Evolutionary conservation across 805 yeast species (phyloP).

Genomic region (Helenozyma rhizophorensis): DNA sequence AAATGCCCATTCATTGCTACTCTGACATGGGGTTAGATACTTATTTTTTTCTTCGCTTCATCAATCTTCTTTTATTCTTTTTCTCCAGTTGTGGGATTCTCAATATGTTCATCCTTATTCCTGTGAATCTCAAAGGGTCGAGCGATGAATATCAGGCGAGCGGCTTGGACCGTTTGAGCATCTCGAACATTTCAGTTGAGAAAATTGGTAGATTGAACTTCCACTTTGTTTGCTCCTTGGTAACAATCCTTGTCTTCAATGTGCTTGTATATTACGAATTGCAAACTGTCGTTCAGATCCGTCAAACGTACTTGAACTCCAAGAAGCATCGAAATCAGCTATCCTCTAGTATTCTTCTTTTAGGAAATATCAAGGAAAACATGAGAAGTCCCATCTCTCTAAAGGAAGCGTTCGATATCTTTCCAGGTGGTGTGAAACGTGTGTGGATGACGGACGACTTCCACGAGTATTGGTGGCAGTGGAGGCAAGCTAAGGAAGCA

Average conservation of each 20-base stretch:
- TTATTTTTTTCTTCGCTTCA: constrained; percentile 63
- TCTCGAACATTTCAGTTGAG: constrained; percentile 60
- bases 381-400: constrained; percentile 24
- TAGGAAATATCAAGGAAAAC: constrained; percentile 43
- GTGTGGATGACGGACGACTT: constrained; percentile 55
- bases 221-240: constrained; percentile 58
- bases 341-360: constrained; percentile 31
- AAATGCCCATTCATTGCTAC: constrained; percentile 40
- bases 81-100: constrained; percentile 50
- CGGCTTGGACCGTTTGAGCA: constrained; percentile 67
- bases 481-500: constrained; percentile 21
- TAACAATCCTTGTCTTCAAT: constrained; percentile 56
- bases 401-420: constrained; percentile 25
- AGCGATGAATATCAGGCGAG: constrained; percentile 21
- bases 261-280: constrained; percentile 54
- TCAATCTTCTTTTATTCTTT: constrained; percentile 47
- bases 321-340: constrained; percentile 20
- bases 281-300: constrained; percentile 42
- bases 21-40: constrained; percentile 64
- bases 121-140: constrained; percentile 52
- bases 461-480: constrained; percentile 15
- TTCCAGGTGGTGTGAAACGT: constrained; percentile 52
- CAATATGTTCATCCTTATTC: constrained; percentile 57
- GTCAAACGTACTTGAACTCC: constrained; percentile 39
- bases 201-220: constrained; percentile 49